Percentiles rank a stretch among this genome's conserved stretches.
phyloP scores from a whole-genome alignment of 139 green algal species.

The Picochlorum sp. region DNA sequence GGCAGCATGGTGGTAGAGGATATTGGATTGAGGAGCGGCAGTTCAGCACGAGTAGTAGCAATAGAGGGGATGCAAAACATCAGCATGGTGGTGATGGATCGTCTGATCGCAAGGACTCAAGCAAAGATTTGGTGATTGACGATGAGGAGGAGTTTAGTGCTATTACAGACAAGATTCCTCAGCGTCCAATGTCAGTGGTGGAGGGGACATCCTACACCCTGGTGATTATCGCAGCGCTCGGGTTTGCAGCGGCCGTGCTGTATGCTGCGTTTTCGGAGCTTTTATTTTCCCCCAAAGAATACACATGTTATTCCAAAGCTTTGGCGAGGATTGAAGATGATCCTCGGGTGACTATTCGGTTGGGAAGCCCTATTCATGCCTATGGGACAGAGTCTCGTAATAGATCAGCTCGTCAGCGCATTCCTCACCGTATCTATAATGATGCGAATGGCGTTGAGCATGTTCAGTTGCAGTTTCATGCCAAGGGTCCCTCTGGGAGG shows the following conservation, averaged over 20 bases:
- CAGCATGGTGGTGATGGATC: too few species aligned
- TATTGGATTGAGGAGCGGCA: too few species aligned
- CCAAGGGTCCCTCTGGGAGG: conserved; percentile 53
- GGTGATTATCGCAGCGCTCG: conserved; percentile 81
- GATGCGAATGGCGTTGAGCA: conserved; percentile 76
- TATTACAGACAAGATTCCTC: conserved; percentile 91
- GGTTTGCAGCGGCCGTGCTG: conserved; percentile 36
- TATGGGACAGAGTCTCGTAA: conserved; percentile 75
- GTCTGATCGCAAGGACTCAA: too few species aligned
- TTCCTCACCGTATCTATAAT: conserved; percentile 80
- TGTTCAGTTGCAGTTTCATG: conserved; percentile 78
- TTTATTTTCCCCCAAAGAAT: conserved; percentile 73
- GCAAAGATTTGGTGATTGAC: conserved; percentile 6
- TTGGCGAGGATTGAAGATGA: conserved; percentile 77
- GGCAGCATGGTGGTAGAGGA: too few species aligned
- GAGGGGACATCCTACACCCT: conserved; percentile 82
- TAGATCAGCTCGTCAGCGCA: conserved; percentile 76
- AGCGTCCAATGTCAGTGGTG: conserved; percentile 75
- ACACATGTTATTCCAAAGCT: conserved; percentile 76
- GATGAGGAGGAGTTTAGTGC: conserved; percentile 29
- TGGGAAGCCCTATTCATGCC: conserved; percentile 35
- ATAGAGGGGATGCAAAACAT: too few species aligned
- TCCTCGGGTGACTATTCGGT: conserved; percentile 68
- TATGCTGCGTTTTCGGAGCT: conserved; percentile 58
- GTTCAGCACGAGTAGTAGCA: too few species aligned